phyloP scores from a whole-genome alignment of 2,329 filamentous ascomycete genomes.

The Coniella lustricola region DNA sequence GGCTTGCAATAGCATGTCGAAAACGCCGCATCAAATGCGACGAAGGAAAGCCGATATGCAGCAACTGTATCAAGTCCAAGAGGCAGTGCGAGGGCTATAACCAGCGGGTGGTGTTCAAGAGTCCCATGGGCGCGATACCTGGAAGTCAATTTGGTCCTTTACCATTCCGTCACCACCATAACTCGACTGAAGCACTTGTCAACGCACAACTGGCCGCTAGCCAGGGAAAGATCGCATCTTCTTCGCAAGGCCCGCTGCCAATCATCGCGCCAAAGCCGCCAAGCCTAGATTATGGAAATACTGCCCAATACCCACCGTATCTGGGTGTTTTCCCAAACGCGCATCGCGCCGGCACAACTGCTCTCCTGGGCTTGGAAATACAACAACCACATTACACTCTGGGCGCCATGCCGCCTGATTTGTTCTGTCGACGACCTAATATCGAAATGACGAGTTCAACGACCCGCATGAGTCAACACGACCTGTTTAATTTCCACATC shows the following conservation, averaged over 20 bases:
- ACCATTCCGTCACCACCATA: conserved; percentile 32
- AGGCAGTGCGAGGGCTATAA: conserved; percentile 78
- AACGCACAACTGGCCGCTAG: conserved; percentile 35
- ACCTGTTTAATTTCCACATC: conserved; percentile 8
- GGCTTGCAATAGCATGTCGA: conserved; percentile 61
- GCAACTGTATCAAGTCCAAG: conserved; percentile 82
- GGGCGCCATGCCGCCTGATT: conserved; percentile 9
- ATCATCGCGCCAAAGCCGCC: conserved; percentile 48
- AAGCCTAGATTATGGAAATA: conserved; percentile 27
- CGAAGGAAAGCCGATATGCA: conserved; percentile 75
- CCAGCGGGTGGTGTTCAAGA: conserved; percentile 73
- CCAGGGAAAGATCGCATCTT: conserved; percentile 32
- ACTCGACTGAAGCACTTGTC: conserved; percentile 39
- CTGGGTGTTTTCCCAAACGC: conserved; percentile 26
- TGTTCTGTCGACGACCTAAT: conserved; percentile 1
- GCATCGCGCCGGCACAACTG: conserved; percentile 18
- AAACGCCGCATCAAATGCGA: conserved; percentile 96
- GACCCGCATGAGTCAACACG: conserved; percentile 7
- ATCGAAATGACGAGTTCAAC: conserved; percentile 3
- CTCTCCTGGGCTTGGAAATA: conserved; percentile 14
- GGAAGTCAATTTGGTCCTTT: conserved; percentile 39
- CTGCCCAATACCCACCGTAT: conserved; percentile 22
- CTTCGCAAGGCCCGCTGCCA: conserved; percentile 30
- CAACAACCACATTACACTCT: conserved; percentile 14
- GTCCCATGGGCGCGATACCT: conserved; percentile 55